Base-by-base conservation (phyloP, 306 rosid genomes). In the Aeschynomene evenia region DNA sequence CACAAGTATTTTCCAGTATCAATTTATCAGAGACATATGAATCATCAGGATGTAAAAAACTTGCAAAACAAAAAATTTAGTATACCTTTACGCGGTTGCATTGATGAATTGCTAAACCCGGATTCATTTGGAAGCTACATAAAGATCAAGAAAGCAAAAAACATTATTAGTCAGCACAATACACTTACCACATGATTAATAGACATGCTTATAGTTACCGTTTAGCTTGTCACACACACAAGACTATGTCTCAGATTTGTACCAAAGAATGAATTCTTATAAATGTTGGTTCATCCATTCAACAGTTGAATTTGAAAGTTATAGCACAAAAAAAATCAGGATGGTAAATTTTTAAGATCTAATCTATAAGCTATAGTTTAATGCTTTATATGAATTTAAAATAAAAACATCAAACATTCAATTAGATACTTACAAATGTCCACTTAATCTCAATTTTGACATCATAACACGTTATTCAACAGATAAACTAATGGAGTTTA, bases 61-160 rank as follows among this genome's bases (percentile, higher is more conserved):
- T 4, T 52, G 36, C 6, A 49, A 9, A 61, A 55, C 10, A 21
- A n/a, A 4, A 29, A 52, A 21, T 1, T 34, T 26, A 33, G 42
- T 54, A 29, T 71, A 93, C 98, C 98, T 85, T 86, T 84, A 80
- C 84, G 77, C 0, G 84, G 91, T 45, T 87, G 94, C 78, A 77
- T 70, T 2, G 96, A 87, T 45, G 96, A 88, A 76, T 88, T 88
- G 82, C 91, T 88, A 66, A 86, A 77, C 39, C 97, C 94, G 5
- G 97, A 87, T 63, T 82, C 97, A 58, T 88, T 84, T n/a, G 14
- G 73, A 55, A 79, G 73, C 98, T 93, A 81, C 83, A 82, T 11
- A 57, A 62, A 75, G 36, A 20, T 28, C 57, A 83, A 57, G 48
- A 52, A 75, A 20, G 46, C 6, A 48, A 76, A 45, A 26, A 26